Conservation (phyloP, 2,329 filamentous ascomycete genomes). For the Neocucurbitaria cava region DNA sequence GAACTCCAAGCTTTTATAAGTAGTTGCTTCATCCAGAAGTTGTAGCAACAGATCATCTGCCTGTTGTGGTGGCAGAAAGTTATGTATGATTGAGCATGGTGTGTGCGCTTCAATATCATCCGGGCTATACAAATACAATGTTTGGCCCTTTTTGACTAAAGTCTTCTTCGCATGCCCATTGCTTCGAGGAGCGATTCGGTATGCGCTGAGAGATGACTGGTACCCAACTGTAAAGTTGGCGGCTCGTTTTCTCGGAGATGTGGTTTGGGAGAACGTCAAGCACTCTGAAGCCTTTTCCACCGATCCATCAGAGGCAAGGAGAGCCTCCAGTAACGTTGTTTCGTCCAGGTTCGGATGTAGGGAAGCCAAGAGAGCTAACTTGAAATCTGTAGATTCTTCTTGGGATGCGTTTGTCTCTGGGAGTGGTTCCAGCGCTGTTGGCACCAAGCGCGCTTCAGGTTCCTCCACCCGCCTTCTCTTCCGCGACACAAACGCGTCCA, state of each 20-base stretch:
- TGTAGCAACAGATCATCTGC: slow-evolving; percentile 79
- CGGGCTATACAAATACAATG: slow-evolving; percentile 82
- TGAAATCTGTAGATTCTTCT: slow-evolving; percentile 82
- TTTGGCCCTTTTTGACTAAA: slow-evolving; percentile 78
- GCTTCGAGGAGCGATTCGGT: slow-evolving; percentile 19
- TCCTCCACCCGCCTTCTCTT: slow-evolving; percentile 41
- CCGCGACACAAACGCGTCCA: slow-evolving; percentile 50
- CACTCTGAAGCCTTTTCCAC: slow-evolving; percentile 69
- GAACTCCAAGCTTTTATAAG: slow-evolving; percentile 76
- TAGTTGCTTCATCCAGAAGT: slow-evolving; percentile 73
- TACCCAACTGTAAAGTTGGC: slow-evolving; percentile 43
- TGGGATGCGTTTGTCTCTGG: slow-evolving; percentile 1
- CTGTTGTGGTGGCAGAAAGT: slow-evolving; percentile 76
- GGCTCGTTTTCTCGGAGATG: slow-evolving; percentile 43
- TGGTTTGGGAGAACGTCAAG: slow-evolving; percentile 51
- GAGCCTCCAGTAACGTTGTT: slow-evolving; percentile 75
- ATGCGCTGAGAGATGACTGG: slow-evolving; percentile 52
- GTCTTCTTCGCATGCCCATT: slow-evolving; percentile 43
- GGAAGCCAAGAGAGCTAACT: slow-evolving; percentile 83
- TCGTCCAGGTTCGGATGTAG: slow-evolving; percentile 71
- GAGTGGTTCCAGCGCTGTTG: not conserved
- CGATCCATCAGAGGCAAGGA: slow-evolving; percentile 79
- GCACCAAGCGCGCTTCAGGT: not conserved
- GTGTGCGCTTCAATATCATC: slow-evolving; percentile 82
- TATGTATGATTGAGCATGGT: slow-evolving; percentile 90